Conservation (phyloP, 1,284 basidiomycete genomes). For the Malassezia sp. region DNA sequence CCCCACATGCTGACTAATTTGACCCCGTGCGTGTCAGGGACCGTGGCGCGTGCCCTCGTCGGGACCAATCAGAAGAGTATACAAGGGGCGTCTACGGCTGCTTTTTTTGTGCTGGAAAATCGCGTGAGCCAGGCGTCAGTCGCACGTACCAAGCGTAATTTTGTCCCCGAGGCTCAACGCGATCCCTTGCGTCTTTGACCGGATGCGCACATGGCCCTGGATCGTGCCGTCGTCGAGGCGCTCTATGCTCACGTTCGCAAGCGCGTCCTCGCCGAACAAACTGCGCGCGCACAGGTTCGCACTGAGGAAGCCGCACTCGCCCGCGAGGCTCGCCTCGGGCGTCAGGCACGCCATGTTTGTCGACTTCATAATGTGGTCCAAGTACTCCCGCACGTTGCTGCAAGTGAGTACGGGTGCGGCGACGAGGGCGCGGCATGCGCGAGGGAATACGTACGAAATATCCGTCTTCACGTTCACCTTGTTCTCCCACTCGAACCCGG, state of each 20-base stretch:
- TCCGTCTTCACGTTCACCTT: slow-evolving; percentile 78
- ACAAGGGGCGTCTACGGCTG: not conserved
- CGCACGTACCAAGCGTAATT: slow-evolving; percentile 50
- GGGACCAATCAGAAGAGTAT: too few relatives aligned
- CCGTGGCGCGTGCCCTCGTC: too few relatives aligned
- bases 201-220: slow-evolving; percentile 43
- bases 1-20: too few relatives aligned
- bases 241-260: slow-evolving; percentile 92
- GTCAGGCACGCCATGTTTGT: slow-evolving; percentile 97
- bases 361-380: slow-evolving; percentile 67
- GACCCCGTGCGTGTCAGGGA: too few relatives aligned
- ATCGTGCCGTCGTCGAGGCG: slow-evolving; percentile 57
- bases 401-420: not conserved
- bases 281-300: slow-evolving; percentile 87
- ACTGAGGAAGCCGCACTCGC: slow-evolving; percentile 83
- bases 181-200: slow-evolving; percentile 52
- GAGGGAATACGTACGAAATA: slow-evolving; percentile 62
- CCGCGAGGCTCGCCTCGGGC: slow-evolving; percentile 76
- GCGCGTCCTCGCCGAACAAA: slow-evolving; percentile 89
- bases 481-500: slow-evolving; percentile 97
- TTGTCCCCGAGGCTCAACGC: slow-evolving; percentile 83
- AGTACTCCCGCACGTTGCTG: slow-evolving; percentile 67
- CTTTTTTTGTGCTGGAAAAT: slow-evolving; percentile 12
- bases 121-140: not conserved
- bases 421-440: too few relatives aligned